Conservation (phyloP, 257 asterid species). For the Leonotis leonurus region DNA sequence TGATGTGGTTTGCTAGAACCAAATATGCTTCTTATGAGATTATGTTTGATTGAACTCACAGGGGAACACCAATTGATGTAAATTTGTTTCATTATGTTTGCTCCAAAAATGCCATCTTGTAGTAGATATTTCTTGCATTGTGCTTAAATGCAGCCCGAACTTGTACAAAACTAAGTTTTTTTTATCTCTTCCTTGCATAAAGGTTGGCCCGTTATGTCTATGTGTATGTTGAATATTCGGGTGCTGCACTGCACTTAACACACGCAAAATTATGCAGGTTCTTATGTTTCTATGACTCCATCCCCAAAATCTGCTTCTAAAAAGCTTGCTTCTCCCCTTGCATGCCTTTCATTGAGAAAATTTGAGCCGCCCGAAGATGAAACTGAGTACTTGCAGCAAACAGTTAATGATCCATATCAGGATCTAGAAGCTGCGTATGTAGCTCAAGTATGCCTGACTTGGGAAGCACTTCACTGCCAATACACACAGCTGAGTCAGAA, state of each 20-base stretch:
- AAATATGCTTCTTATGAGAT: background rate
- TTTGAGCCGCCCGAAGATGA: conserved; percentile 65
- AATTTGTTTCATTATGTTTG: background rate
- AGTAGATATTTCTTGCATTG: background rate
- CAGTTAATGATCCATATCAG: conserved; percentile 43
- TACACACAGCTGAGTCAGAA: conserved; percentile 79
- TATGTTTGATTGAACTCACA: background rate
- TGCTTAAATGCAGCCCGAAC: too few relatives aligned
- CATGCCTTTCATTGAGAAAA: conserved; percentile 75
- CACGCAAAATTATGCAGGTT: conserved; percentile 36
- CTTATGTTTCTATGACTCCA: conserved; percentile 32
- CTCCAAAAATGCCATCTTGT: background rate
- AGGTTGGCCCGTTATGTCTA: background rate
- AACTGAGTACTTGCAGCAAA: conserved; percentile 66
- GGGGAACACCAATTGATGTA: background rate
- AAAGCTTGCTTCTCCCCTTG: conserved; percentile 70
- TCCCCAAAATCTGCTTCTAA: conserved; percentile 68
- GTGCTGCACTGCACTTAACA: background rate
- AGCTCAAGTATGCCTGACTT: conserved; percentile 88
- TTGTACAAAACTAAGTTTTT: too few relatives aligned
- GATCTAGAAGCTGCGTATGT: conserved; percentile 87
- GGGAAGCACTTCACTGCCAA: conserved; percentile 94
- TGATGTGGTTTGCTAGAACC: background rate
- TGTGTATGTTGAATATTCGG: background rate
- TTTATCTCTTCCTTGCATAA: background rate